Conservation (phyloP, 176 grass and related monocot species). For the Oryza brachyantha region DNA sequence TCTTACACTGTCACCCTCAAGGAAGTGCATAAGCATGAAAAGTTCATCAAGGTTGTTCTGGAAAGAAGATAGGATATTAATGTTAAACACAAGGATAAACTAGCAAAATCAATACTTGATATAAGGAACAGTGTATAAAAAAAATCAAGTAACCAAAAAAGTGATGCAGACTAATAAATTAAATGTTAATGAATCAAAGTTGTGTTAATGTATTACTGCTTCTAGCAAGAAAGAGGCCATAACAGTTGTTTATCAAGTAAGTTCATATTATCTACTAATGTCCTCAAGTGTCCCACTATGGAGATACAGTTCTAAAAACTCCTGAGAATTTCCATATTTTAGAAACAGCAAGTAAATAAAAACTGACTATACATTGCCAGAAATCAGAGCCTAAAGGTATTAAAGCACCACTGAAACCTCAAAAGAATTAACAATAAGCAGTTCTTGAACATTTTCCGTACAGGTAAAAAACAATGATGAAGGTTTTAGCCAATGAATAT, state of each 20-base stretch:
- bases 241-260: constrained; percentile 5
- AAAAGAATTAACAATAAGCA: background rate
- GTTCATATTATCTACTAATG: background rate
- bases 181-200: background rate
- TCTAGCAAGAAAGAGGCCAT: background rate
- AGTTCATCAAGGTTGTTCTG: constrained; percentile 99
- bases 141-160: background rate
- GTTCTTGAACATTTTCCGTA: constrained; percentile 16
- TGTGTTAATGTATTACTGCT: background rate
- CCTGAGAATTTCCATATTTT: constrained; percentile 1
- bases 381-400: background rate
- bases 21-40: constrained; percentile 99
- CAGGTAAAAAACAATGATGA: background rate
- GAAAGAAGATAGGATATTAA: constrained; percentile 32
- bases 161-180: constrained; percentile 11
- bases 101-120: constrained; percentile 18
- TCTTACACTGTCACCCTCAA: constrained; percentile 96
- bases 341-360: constrained; percentile 10
- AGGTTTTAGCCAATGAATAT: constrained; percentile 13
- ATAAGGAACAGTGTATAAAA: background rate
- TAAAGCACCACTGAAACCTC: background rate
- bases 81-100: constrained; percentile 19
- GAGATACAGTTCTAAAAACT: constrained; percentile 15
- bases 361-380: background rate
- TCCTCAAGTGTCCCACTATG: constrained; percentile 12